These are phyloP conservation scores for Akanthomyces lecanii DNA, from an alignment of 2,329 filamentous ascomycete genomes.

Conservation along the genomic window DNA sequence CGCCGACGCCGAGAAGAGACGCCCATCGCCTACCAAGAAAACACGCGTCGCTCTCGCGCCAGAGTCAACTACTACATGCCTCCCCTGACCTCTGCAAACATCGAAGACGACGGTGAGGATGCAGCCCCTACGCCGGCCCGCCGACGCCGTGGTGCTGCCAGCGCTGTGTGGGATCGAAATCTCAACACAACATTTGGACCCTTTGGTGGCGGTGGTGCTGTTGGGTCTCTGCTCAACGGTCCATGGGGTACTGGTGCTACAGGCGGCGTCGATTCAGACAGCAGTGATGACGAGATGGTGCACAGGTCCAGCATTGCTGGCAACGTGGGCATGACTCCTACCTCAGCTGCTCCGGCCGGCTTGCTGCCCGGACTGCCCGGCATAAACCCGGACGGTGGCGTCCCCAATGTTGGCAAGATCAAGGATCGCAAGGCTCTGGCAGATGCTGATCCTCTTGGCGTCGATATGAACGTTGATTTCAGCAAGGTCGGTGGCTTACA, in stretches of 20 bases:
- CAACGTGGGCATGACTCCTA: slow-evolving; percentile 59
- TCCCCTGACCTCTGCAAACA: slow-evolving; percentile 55
- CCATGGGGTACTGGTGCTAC: slow-evolving; percentile 70
- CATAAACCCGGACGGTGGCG: slow-evolving; percentile 41
- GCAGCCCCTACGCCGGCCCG: slow-evolving; percentile 65
- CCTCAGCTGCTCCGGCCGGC: slow-evolving; percentile 44
- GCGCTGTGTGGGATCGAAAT: slow-evolving; percentile 66
- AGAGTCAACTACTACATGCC: slow-evolving; percentile 83
- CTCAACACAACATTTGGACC: slow-evolving; percentile 89
- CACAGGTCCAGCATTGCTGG: slow-evolving; percentile 56
- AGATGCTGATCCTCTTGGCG: slow-evolving; percentile 89
- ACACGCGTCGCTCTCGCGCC: slow-evolving; percentile 48
- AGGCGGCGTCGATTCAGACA: slow-evolving; percentile 86
- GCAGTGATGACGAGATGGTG: slow-evolving; percentile 86
- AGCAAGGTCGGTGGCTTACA: slow-evolving; percentile 89
- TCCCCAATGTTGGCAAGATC: slow-evolving; percentile 83
- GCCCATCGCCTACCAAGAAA: slow-evolving; percentile 57
- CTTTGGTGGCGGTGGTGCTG: slow-evolving; percentile 80
- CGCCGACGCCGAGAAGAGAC: slow-evolving; percentile 50
- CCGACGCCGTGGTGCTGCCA: slow-evolving; percentile 59
- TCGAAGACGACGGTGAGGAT: slow-evolving; percentile 69
- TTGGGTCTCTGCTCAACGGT: slow-evolving; percentile 66
- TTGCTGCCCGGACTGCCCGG: slow-evolving; percentile 40
- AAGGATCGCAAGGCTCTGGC: slow-evolving; percentile 89
- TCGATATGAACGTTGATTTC: slow-evolving; percentile 89